Evolutionary conservation across 2,329 filamentous ascomycete species (phyloP), one percentile per base, ranked within the genome.

Genomic region (Cercospora janseana): DNA sequence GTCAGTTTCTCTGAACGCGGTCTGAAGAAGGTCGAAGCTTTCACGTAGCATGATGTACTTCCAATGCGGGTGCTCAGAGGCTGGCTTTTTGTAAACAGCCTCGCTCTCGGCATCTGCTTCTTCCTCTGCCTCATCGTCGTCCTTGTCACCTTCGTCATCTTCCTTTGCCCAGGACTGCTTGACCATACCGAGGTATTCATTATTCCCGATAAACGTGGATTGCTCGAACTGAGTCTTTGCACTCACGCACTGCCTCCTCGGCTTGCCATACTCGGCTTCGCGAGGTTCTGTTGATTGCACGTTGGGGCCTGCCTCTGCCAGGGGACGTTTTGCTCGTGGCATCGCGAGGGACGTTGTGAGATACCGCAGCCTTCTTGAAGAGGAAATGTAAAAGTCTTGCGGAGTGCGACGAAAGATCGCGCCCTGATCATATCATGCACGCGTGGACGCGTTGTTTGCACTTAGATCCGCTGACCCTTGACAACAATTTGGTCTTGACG

Each of bases 141-240:
- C 43, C 24, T 47, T 35, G 16, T 18, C 35, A 6, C 34, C 24
- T 15, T 32, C 21, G 7, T 41, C 43, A 12, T 21, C 16, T 13
- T 37, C 34, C 10, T 8, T 10, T 9, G 49, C 49, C 32, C 43
- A 51, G 9, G 49, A 43, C n/a, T 32, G 49, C 28, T 28, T 41
- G 13, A 23, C 26, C 8, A 47, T 51, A 35, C 49, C 46, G 21
- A 38, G 13, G 23, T 51, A 51, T 23, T 51, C 49, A 18, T 51
- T 32, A 16, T 47, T 40, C 4, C 49, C 49, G 4, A 26, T 35
- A 10, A 51, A 51, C 2, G 43, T 26, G 2, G 43, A 38, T 20
- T 41, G 32, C 16, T 51, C 49, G 20, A 51, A 34, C 20, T 51
- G 49, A 23, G 49, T 40, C 27, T 41, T 51, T 8, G 43, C 49